Evolutionary conservation across 352 stramenopile species (phyloP).

Genomic region (Paralagenidium karlingii): DNA sequence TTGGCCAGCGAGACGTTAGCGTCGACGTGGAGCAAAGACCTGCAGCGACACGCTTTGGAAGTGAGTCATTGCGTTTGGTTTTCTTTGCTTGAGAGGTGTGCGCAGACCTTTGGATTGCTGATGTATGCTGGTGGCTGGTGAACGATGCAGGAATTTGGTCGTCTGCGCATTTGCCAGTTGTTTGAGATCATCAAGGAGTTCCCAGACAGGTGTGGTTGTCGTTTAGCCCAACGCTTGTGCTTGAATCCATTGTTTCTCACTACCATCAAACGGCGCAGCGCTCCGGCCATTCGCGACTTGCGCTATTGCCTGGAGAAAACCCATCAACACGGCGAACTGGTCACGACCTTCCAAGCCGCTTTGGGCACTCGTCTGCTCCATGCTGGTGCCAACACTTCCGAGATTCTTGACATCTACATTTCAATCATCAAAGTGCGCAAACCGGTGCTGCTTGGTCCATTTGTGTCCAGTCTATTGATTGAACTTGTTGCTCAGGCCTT

Average conservation of each 20-base stretch:
- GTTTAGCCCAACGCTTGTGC: too few species aligned
- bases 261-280: slow-evolving; percentile 9
- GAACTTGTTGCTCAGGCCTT: slow-evolving; percentile 59
- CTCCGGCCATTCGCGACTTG: slow-evolving; percentile 56
- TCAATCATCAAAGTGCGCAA: slow-evolving; percentile 85
- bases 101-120: background rate
- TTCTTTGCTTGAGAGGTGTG: background rate
- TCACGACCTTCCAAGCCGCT: slow-evolving; percentile 58
- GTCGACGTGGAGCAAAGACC: background rate
- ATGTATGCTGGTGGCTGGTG: too few species aligned
- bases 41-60: background rate
- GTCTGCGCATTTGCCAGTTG: slow-evolving; percentile 83
- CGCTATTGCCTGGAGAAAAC: slow-evolving; percentile 68
- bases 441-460: background rate
- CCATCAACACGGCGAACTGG: slow-evolving; percentile 71
- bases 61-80: background rate
- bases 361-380: slow-evolving; percentile 87
- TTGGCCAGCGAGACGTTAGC: background rate
- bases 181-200: slow-evolving; percentile 97
- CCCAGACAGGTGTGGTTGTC: slow-evolving; percentile 71
- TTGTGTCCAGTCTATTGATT: background rate
- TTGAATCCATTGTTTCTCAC: too few species aligned
- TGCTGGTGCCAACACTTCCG: slow-evolving; percentile 89
- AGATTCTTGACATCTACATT: slow-evolving; percentile 98
- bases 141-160: slow-evolving; percentile 32